Evolutionary conservation across 768 basidiomycete genomes (phyloP).

Genomic region (Megacollybia marginata): DNA sequence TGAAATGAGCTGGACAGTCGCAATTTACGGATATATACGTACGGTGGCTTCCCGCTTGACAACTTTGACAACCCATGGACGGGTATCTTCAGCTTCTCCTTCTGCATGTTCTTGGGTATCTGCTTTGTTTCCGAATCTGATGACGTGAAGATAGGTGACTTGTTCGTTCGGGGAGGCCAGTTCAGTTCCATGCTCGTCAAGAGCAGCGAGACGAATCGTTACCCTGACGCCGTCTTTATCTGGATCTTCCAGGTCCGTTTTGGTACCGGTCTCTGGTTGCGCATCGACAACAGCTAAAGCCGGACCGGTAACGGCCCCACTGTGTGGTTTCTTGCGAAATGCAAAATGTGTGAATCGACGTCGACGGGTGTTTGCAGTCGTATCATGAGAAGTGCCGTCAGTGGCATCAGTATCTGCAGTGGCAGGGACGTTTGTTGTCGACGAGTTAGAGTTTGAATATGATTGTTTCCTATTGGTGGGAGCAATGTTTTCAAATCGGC

Average conservation of each 20-base stretch:
- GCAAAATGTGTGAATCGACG: conserved; percentile 63
- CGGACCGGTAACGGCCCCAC: conserved; percentile 59
- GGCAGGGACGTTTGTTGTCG: not conserved
- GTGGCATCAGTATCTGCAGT: conserved; percentile 6
- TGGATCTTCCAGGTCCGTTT: conserved; percentile 36
- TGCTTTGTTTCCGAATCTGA: conserved; percentile 51
- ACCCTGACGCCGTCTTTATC: conserved; percentile 64
- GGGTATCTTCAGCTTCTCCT: conserved; percentile 38
- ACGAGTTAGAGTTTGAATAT: conserved; percentile 11
- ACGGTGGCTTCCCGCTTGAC: conserved; percentile 87
- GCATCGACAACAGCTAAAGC: conserved; percentile 76
- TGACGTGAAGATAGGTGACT: conserved; percentile 80
- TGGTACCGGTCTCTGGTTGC: conserved; percentile 31
- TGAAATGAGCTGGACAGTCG: not conserved
- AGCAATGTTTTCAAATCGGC: conserved; percentile 50
- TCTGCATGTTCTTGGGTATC: conserved; percentile 19
- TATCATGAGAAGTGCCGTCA: conserved; percentile 5
- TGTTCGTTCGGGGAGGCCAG: conserved; percentile 76
- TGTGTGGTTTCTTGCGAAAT: conserved; percentile 49
- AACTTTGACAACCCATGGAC: conserved; percentile 90
- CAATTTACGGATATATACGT: conserved; percentile 14
- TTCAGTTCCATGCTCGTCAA: conserved; percentile 68
- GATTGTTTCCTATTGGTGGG: conserved; percentile 12
- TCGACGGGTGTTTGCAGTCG: conserved; percentile 20
- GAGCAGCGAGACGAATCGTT: conserved; percentile 72